Evolutionary conservation across 306 rosid genomes (phyloP).

Genomic region (Styphnolobium japonicum): DNA sequence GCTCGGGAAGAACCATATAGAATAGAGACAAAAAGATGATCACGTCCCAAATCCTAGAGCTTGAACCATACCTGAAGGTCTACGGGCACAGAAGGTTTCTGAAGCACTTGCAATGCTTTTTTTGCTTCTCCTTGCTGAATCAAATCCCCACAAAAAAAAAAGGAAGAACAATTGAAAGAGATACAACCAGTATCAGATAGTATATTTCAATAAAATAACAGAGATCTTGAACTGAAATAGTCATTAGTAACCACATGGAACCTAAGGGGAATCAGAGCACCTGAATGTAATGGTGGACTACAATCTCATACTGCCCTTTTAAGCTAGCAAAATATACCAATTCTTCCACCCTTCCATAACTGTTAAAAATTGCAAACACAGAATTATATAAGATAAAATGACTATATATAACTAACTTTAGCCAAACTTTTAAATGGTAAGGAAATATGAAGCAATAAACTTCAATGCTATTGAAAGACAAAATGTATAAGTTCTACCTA

Average conservation of each 20-base stretch:
- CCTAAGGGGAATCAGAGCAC: conserved; percentile 40
- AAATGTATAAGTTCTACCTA: conserved; percentile 9
- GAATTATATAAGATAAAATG: neutral
- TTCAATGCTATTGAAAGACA: neutral
- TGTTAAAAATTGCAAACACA: conserved; percentile 49
- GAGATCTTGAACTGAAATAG: neutral
- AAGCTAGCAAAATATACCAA: conserved; percentile 91
- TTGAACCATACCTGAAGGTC: conserved; percentile 76
- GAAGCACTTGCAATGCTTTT: conserved; percentile 92
- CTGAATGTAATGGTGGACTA: conserved; percentile 95
- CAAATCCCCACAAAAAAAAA: conserved; percentile 18
- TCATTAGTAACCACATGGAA: neutral
- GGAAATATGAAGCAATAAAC: conserved; percentile 13
- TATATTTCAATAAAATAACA: conserved; percentile 19
- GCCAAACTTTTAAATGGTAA: neutral
- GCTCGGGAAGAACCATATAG: neutral
- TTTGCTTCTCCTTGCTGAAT: conserved; percentile 95
- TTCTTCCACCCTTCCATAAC: conserved; percentile 96
- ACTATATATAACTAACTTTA: conserved; percentile 1
- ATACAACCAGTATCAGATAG: neutral
- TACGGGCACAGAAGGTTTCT: conserved; percentile 72
- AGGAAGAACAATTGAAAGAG: neutral
- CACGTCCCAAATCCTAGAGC: neutral
- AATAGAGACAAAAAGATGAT: neutral
- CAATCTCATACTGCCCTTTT: conserved; percentile 91